These are phyloP conservation scores for Gentiana dahurica DNA, from an alignment of 257 asterid species.

Conservation along the genomic window DNA sequence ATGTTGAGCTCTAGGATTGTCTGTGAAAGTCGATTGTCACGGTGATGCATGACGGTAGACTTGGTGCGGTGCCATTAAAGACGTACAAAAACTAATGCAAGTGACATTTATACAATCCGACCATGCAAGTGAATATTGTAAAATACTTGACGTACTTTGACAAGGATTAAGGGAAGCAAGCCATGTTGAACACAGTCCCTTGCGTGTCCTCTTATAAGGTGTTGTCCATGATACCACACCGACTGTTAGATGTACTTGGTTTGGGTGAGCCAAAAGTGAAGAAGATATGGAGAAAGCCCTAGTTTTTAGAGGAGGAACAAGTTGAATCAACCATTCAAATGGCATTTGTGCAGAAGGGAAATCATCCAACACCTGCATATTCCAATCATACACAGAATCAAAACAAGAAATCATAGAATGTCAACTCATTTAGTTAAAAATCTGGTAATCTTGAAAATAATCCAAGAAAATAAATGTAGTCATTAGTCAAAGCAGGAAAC, in stretches of 20 bases:
- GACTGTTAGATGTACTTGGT: constrained; percentile 79
- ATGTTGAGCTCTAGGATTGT: too few species aligned
- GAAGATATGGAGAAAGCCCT: constrained; percentile 92
- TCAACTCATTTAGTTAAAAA: too few species aligned
- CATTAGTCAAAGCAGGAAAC: too few species aligned
- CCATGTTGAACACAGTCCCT: constrained; percentile 96
- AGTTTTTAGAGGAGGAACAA: constrained; percentile 74
- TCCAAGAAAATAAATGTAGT: too few species aligned
- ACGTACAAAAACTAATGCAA: too few species aligned
- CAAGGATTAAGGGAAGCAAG: constrained; percentile 78
- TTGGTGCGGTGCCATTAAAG: too few species aligned
- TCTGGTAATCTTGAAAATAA: too few species aligned
- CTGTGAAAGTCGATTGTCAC: too few species aligned
- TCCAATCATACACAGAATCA: neutral
- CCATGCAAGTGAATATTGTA: neutral
- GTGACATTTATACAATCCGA: neutral
- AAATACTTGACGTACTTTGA: constrained; percentile 29
- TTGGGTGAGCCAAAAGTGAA: constrained; percentile 67
- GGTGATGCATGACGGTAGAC: too few species aligned
- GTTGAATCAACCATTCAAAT: constrained; percentile 87
- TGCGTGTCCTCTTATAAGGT: constrained; percentile 75
- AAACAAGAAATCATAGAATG: too few species aligned
- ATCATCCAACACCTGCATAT: constrained; percentile 70
- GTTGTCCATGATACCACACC: constrained; percentile 81
- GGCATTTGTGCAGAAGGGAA: constrained; percentile 94